These are phyloP conservation scores for Didymella exigua DNA, from an alignment of 2,329 filamentous ascomycete genomes.

Conservation along the genomic window DNA sequence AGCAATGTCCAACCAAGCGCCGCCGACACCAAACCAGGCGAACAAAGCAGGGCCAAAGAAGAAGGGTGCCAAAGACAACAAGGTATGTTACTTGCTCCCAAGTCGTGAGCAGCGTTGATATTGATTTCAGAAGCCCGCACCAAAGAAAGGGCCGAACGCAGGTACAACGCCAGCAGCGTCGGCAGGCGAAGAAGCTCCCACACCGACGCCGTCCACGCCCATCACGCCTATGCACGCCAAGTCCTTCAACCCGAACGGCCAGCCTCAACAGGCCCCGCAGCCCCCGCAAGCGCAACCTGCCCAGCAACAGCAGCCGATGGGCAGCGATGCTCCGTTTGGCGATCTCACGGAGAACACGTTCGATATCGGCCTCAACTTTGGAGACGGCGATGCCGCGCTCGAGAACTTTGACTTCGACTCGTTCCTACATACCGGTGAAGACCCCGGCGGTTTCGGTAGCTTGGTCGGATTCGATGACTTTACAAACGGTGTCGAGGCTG, in stretches of 20 bases:
- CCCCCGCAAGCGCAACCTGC: slow-evolving; percentile 41
- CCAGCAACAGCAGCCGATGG: slow-evolving; percentile 45
- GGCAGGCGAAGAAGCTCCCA: slow-evolving; percentile 53
- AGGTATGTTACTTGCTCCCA: slow-evolving; percentile 60
- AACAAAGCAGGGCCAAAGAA: slow-evolving; percentile 80
- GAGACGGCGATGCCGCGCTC: slow-evolving; percentile 66
- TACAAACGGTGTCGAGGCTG: slow-evolving; percentile 40
- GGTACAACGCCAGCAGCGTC: slow-evolving; percentile 51
- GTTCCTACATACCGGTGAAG: slow-evolving; percentile 64
- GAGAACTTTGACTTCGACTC: slow-evolving; percentile 71
- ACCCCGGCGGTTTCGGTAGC: slow-evolving; percentile 48
- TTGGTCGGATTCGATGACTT: slow-evolving; percentile 45
- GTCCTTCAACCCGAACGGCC: slow-evolving; percentile 48
- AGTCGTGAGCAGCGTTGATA: slow-evolving; percentile 40
- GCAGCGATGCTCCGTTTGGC: slow-evolving; percentile 48
- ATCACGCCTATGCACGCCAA: slow-evolving; percentile 54
- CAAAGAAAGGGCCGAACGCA: slow-evolving; percentile 48
- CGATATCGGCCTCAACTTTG: slow-evolving; percentile 51
- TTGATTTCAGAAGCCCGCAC: slow-evolving; percentile 49
- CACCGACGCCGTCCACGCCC: slow-evolving; percentile 56
- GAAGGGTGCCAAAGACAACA: slow-evolving; percentile 71
- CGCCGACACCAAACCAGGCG: slow-evolving; percentile 75
- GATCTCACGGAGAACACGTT: slow-evolving; percentile 48
- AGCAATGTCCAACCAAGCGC: slow-evolving; percentile 58
- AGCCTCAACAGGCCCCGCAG: slow-evolving; percentile 30